Conservation (phyloP, 768 basidiomycete genomes). For the Pulveroboletus sp. region DNA sequence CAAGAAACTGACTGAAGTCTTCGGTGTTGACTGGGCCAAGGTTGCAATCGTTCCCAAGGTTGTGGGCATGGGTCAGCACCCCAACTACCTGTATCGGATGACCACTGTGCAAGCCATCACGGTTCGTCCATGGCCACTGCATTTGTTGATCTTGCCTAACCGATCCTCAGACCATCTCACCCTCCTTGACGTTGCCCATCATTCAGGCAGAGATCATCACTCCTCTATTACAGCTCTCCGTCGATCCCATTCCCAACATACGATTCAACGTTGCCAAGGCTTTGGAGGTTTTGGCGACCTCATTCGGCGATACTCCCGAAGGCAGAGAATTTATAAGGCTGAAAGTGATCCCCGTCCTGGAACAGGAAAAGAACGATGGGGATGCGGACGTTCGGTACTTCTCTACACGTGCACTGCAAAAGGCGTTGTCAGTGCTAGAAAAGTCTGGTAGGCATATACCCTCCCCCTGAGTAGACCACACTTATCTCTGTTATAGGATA, state of each 20-base stretch:
- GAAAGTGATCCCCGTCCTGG: constrained; percentile 77
- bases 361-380: constrained; percentile 80
- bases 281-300: constrained; percentile 80
- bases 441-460: constrained; percentile 34
- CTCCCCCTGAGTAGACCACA: neutral
- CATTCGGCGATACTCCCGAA: constrained; percentile 60
- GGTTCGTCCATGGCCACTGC: constrained; percentile 44
- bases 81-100: constrained; percentile 97
- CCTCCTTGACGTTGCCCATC: constrained; percentile 81
- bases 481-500: constrained; percentile 16
- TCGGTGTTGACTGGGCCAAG: constrained; percentile 97
- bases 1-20: constrained; percentile 96
- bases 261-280: constrained; percentile 98
- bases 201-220: constrained; percentile 82
- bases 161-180: constrained; percentile 79
- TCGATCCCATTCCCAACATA: constrained; percentile 96
- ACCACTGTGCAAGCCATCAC: constrained; percentile 98
- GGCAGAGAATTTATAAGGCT: constrained; percentile 74
- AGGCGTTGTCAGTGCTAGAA: constrained; percentile 38
- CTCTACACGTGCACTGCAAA: constrained; percentile 76
- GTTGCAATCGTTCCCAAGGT: constrained; percentile 94
- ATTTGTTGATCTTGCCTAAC: constrained; percentile 3
- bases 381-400: constrained; percentile 98
- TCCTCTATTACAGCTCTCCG: constrained; percentile 76
- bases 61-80: constrained; percentile 94